Base-by-base conservation (phyloP, 805 yeast species). In the Candida yuanshanica region DNA sequence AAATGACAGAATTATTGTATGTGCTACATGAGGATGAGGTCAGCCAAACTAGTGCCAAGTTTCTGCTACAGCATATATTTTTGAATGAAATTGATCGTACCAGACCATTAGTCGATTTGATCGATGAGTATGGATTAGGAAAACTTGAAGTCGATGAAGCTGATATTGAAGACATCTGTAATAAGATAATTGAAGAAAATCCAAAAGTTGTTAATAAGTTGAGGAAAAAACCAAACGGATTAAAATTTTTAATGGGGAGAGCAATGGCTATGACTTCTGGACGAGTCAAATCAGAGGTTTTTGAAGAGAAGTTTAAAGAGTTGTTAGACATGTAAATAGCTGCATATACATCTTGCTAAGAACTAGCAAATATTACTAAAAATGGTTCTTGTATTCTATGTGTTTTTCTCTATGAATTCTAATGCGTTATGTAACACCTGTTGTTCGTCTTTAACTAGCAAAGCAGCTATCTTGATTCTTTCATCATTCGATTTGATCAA, bases 191-290 rank as follows among this genome's bases (percentile, higher is more conserved):
- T 68, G 9, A 56, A 45, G 20, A 68, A 56, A 14, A 59, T 74
- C 68, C 68, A 0, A 75, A 74, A 14, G 74, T 82, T 14, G 85
- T 84, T 3, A 62, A 66, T 16, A 75, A 75, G 38, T 70, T 88
- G 21, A 57, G 58, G 2, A 79, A 80, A 41, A 77, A 75, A 48
- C 62, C 64, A 33, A 75, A 74, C 26, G 77, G 89, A 11, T 52
- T 91, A n/a, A 85, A 88, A 52, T 86, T 69, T 53, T 66, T 93
- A 42, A 72, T 93, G 4, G 98, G 97, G 1, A 77, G 76, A 55
- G 95, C 88, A 16, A 87, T 93, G 95, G 77, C 79, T 52, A 65
- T 71, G 41, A 75, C 87, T 2, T 83, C 80, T 49, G 97, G 97
- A 1, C 63, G 63, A 37, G 60, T 69, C 9, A 53, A 58, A 24